Conservation (phyloP, 257 asterid genomes). For the Echites panduratus region DNA sequence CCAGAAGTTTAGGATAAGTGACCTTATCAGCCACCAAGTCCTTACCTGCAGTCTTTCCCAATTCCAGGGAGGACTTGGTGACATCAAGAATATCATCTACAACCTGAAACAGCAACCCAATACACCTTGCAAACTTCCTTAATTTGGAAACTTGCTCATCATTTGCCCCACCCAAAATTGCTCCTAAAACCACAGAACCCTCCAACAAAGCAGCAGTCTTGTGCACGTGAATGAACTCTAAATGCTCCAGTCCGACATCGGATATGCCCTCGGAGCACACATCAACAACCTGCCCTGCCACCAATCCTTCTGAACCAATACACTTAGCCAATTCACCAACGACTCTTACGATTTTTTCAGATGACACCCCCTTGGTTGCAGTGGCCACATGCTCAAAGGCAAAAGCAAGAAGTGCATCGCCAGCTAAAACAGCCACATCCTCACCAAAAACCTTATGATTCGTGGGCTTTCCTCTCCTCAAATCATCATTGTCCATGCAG, state of each 20-base stretch:
- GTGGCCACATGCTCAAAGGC: conserved; percentile 45
- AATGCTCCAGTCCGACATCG: conserved; percentile 41
- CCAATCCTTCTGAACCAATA: conserved; percentile 43
- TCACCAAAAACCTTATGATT: conserved; percentile 53
- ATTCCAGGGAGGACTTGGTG: conserved; percentile 44
- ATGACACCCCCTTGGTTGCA: conserved; percentile 29
- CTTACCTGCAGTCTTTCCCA: conserved; percentile 66
- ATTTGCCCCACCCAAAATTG: conserved; percentile 47
- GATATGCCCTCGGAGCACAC: conserved; percentile 38
- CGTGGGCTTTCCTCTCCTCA: conserved; percentile 56
- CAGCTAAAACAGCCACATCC: conserved; percentile 48
- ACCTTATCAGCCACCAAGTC: conserved; percentile 54
- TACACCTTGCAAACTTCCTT: conserved; percentile 45
- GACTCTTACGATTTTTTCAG: conserved; percentile 29
- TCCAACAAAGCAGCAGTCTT: conserved; percentile 59
- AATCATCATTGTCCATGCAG: conserved; percentile 60
- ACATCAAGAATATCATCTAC: conserved; percentile 63
- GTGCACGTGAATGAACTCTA: conserved; percentile 51
- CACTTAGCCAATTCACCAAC: conserved; percentile 40
- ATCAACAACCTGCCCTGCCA: conserved; percentile 54
- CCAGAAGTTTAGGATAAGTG: conserved; percentile 54
- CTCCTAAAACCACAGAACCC: conserved; percentile 53
- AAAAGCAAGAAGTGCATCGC: conserved; percentile 50
- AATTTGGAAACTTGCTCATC: conserved; percentile 35
- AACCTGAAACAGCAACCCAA: conserved; percentile 57